A percentile compares a stretch with the other conserved stretches of the same genome.
Evolutionary conservation across 2,329 filamentous ascomycete species (phyloP).

Genomic region (Pyrenophora tritici-repentis): DNA sequence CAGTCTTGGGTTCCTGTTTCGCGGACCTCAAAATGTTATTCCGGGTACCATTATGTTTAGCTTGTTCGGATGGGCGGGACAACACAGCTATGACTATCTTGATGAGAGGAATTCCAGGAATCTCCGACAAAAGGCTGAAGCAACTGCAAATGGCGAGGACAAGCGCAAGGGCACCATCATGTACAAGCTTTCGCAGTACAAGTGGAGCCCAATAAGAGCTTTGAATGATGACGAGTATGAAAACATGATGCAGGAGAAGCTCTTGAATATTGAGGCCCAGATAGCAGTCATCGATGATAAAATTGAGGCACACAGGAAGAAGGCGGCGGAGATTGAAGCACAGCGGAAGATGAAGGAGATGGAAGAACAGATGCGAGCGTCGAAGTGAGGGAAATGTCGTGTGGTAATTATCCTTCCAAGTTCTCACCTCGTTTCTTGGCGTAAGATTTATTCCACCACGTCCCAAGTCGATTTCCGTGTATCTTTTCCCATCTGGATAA

Average conservation of each 20-base stretch:
- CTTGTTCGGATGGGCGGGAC: constrained; percentile 62
- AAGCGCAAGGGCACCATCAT: constrained; percentile 50
- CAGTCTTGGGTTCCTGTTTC: constrained; percentile 60
- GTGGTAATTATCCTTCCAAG: not conserved
- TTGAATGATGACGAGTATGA: constrained; percentile 76
- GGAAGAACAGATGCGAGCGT: not conserved
- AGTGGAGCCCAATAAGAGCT: constrained; percentile 72
- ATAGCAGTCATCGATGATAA: constrained; percentile 79
- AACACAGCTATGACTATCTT: constrained; percentile 59
- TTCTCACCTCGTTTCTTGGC: not conserved
- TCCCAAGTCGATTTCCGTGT: no score
- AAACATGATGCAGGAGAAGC: constrained; percentile 70
- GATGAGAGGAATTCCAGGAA: constrained; percentile 53
- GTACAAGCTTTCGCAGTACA: constrained; percentile 62
- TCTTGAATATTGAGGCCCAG: constrained; percentile 73
- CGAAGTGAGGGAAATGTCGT: not conserved
- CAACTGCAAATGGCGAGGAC: constrained; percentile 26
- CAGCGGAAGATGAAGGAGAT: constrained; percentile 15
- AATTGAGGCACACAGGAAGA: constrained; percentile 59
- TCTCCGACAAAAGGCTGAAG: constrained; percentile 42
- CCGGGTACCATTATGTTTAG: constrained; percentile 65
- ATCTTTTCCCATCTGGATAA: no score
- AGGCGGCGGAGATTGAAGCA: constrained; percentile 28
- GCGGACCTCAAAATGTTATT: constrained; percentile 49
- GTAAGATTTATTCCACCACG: not conserved